Percentiles rank a stretch among this genome's conserved stretches.
Evolutionary conservation across 768 basidiomycete species (phyloP).

Genomic region (Pulveroboletus sp.): DNA sequence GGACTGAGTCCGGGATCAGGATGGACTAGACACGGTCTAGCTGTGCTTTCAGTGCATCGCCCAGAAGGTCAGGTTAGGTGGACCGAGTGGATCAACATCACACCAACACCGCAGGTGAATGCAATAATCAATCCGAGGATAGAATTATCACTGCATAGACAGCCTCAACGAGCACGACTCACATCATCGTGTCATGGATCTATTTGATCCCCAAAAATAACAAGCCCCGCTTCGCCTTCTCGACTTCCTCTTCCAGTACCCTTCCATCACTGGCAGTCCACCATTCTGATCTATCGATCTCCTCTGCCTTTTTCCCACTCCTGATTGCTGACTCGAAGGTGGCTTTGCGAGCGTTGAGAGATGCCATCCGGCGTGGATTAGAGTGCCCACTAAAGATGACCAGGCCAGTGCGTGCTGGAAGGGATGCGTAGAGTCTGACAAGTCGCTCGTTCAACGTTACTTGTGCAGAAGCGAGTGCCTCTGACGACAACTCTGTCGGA

Average conservation of each 20-base stretch:
- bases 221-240: constrained; percentile 75
- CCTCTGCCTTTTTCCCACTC: constrained; percentile 51
- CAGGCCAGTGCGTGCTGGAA: constrained; percentile 78
- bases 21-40: too few relatives aligned
- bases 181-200: neutral
- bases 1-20: constrained; percentile 30
- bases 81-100: neutral
- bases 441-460: constrained; percentile 58
- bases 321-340: constrained; percentile 67
- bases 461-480: constrained; percentile 37
- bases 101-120: neutral
- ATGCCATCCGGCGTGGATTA: constrained; percentile 78
- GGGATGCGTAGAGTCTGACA: constrained; percentile 51
- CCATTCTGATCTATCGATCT: constrained; percentile 48
- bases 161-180: neutral
- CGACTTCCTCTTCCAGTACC: constrained; percentile 74
- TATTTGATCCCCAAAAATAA: constrained; percentile 68
- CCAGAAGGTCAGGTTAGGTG: too few relatives aligned
- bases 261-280: constrained; percentile 80
- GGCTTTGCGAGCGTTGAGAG: constrained; percentile 62
- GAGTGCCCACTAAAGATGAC: constrained; percentile 86
- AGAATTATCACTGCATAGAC: neutral
- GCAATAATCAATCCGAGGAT: neutral
- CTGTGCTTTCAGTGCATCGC: too few relatives aligned
- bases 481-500: constrained; percentile 31